A percentile compares a stretch with the other conserved stretches of the same genome.
These are phyloP conservation scores for Laburnicola sp. DNA, from an alignment of 2,329 filamentous ascomycete species.

Conservation along the genomic window DNA sequence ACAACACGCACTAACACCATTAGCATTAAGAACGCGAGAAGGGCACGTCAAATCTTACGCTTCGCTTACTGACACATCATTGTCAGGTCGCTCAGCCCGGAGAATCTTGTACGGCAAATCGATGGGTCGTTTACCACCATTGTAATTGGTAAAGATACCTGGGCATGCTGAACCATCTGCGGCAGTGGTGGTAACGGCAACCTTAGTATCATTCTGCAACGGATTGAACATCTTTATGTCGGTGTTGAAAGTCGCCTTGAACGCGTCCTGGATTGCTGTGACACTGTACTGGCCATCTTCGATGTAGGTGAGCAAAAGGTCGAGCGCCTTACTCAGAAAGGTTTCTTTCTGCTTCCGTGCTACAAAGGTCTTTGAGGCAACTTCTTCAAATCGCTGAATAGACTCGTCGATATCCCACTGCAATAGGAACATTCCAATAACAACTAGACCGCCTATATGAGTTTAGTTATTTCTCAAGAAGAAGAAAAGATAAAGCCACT, in stretches of 20 bases:
- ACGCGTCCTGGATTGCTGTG: conserved; percentile 27
- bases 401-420: conserved; percentile 24
- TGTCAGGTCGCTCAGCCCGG: conserved; percentile 17
- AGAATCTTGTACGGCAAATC: conserved; percentile 21
- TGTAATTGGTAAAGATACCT: conserved; percentile 38
- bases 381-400: conserved; percentile 24
- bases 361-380: conserved; percentile 29
- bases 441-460: conserved; percentile 30
- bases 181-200: conserved; percentile 34
- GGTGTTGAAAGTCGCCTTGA: conserved; percentile 18
- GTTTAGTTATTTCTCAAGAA: neutral
- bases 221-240: conserved; percentile 33
- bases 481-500: neutral
- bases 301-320: conserved; percentile 27
- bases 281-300: conserved; percentile 30
- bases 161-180: conserved; percentile 16
- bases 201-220: conserved; percentile 27
- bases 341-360: conserved; percentile 1
- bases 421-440: conserved; percentile 33
- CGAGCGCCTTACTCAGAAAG: conserved; percentile 17
- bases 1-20: conserved; percentile 22
- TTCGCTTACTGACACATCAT: conserved; percentile 27
- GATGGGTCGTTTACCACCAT: conserved; percentile 17
- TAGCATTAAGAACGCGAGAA: neutral
- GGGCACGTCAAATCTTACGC: conserved; percentile 20